Evolutionary conservation across 2,329 filamentous ascomycete species (phyloP).

Genomic region (Lasiodiplodia gonubiensis): DNA sequence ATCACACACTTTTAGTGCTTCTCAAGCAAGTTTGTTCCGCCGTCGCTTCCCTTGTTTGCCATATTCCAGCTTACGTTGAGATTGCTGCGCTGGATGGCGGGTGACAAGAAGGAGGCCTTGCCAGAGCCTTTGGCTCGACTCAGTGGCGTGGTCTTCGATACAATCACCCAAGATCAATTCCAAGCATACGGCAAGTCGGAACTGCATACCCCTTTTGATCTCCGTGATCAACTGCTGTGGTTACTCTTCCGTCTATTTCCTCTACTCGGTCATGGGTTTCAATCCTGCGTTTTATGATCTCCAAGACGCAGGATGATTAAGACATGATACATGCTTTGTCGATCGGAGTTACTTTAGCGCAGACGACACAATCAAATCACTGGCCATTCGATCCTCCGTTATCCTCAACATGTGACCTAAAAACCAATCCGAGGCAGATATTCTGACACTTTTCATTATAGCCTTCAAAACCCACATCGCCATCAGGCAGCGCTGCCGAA

Average conservation of each 20-base stretch:
- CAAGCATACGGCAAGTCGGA: constrained; percentile 2
- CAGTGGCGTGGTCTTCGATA: constrained; percentile 62
- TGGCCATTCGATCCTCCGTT: neutral
- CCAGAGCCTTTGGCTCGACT: constrained; percentile 35
- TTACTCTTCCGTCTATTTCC: constrained; percentile 8
- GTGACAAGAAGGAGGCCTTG: constrained; percentile 63
- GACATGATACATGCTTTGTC: constrained; percentile 14
- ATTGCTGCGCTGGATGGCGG: constrained; percentile 37
- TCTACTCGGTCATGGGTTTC: constrained; percentile 9
- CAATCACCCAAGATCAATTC: constrained; percentile 60
- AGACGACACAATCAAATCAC: neutral
- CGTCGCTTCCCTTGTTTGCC: neutral
- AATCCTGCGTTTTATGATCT: neutral
- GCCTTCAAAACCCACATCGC: neutral
- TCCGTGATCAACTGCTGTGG: neutral
- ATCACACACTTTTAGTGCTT: constrained; percentile 28
- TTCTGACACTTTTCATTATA: constrained; percentile 15
- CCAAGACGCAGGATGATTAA: constrained; percentile 14
- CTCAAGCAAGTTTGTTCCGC: neutral
- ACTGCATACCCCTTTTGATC: constrained; percentile 14
- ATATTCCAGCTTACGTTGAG: neutral
- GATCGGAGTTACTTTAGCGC: constrained; percentile 26
- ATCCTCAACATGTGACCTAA: neutral
- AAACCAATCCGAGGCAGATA: neutral
- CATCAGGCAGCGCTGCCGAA: neutral